Evolutionary conservation across 2,329 filamentous ascomycete genomes (phyloP).

Genomic region (Geosmithia morbida): DNA sequence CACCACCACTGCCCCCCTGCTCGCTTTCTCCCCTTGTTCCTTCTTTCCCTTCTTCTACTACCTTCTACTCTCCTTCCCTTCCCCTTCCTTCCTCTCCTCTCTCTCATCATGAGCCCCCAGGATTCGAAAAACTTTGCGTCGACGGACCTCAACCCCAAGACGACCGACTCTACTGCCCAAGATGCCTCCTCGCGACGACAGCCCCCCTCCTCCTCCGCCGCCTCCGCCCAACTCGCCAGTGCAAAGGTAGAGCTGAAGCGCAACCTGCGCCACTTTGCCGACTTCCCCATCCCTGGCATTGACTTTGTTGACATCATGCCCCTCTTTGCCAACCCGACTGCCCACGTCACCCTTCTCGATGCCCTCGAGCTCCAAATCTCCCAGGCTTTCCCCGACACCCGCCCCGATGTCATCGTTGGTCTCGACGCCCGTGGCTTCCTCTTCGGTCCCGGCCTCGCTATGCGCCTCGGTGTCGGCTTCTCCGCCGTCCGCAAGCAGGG

Average conservation of each 20-base stretch:
- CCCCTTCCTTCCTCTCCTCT: slow-evolving; percentile 12
- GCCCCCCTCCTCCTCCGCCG: slow-evolving; percentile 45
- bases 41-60: slow-evolving; percentile 13
- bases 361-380: slow-evolving; percentile 75
- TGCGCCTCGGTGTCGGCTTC: slow-evolving; percentile 72
- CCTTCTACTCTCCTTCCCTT: slow-evolving; percentile 12
- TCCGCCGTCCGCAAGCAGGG: slow-evolving; percentile 90
- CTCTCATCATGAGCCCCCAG: slow-evolving; percentile 18
- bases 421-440: slow-evolving; percentile 91
- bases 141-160: slow-evolving; percentile 7
- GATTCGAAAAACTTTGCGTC: slow-evolving; percentile 6
- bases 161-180: slow-evolving; percentile 19
- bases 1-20: not conserved
- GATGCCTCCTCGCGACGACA: slow-evolving; percentile 51
- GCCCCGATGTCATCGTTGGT: slow-evolving; percentile 82
- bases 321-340: slow-evolving; percentile 65
- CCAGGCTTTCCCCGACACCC: slow-evolving; percentile 41
- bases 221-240: slow-evolving; percentile 51
- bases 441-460: slow-evolving; percentile 79
- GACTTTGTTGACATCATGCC: slow-evolving; percentile 97
- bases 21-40: slow-evolving; percentile 11
- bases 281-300: slow-evolving; percentile 87
- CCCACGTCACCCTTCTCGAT: slow-evolving; percentile 65
- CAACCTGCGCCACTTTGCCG: slow-evolving; percentile 71
- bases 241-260: slow-evolving; percentile 56